phyloP scores from a whole-genome alignment of 768 basidiomycete genomes.

The Leccinum truebloodii region DNA sequence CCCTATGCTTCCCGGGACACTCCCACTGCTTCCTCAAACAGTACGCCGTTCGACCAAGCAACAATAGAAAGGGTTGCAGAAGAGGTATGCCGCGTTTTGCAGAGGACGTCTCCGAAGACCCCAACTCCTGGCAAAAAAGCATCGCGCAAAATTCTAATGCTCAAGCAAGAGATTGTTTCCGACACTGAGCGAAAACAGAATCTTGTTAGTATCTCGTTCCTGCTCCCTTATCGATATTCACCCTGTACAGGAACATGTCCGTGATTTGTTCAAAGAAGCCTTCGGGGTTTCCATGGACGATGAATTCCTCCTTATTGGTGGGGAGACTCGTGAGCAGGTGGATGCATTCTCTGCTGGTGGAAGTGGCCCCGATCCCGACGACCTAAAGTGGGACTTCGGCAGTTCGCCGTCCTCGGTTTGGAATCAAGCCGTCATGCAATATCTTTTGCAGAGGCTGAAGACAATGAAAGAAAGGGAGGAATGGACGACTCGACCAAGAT shows the following conservation, averaged over 20 bases:
- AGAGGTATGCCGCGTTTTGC: neutral
- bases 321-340: neutral
- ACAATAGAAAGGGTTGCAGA: neutral
- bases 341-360: neutral
- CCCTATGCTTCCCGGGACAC: no score
- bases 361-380: neutral
- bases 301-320: neutral
- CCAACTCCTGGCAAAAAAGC: neutral
- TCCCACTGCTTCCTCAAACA: neutral
- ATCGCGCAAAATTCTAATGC: neutral
- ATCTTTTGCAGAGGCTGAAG: neutral
- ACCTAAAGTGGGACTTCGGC: conserved; percentile 5
- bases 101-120: neutral
- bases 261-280: neutral
- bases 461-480: neutral
- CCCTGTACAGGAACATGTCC: neutral
- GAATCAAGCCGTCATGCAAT: neutral
- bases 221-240: neutral
- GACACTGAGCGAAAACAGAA: neutral
- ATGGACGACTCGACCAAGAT: neutral
- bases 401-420: neutral
- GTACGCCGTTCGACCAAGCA: neutral
- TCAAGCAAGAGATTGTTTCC: neutral
- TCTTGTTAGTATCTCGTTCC: neutral
- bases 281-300: neutral